Base-by-base conservation (phyloP, 768 basidiomycete genomes). In the Boletales sp. region DNA sequence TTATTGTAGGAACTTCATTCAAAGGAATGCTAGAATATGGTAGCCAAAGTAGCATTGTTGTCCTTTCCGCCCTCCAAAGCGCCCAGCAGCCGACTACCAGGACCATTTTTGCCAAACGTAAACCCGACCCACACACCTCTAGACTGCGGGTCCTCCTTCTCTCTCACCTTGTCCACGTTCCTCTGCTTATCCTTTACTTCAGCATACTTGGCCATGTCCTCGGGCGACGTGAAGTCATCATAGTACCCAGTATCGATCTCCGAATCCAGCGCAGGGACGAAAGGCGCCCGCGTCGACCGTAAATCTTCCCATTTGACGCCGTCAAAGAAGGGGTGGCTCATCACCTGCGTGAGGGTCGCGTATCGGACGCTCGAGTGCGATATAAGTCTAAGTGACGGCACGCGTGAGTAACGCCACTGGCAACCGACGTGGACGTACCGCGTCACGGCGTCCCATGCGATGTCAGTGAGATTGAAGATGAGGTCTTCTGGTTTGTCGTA, bases 201-300 rank as follows among this genome's bases (percentile, higher is more conserved):
- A 11, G 94, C 92, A 64, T 98, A 98, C 72, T 98, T 98, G 43
- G 91, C 93, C 94, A 97, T 97, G 64, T 98, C 95, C 51, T 94
- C 90, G 5, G 79, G 72, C 4, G 81, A 86, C 2, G 86, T 86
- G 66, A 94, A 94, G 65, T 93, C 91, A 59, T 94, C 91, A 70
- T 93, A 94, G 69, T 94, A 94, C 15, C 93, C 94, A 1, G 94
- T 93, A 63, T 99, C 97, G 50, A 90, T 78, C 62, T 98, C 97
- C 9, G 87, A 89, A 62, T 97, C 94, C 31, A 98, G 79, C 10
- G 91, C 86, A 24, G 97, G 97, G 7, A 98, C 89, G 68, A 97
- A 97, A 0, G 95, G 97, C 9, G 95, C 87, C 6, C 78, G 78
- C 17, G 81, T 77, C 6, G 78, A 70, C 27, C 97, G 86, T 4